These are phyloP conservation scores for Talaromyces nanjingensis DNA, from an alignment of 495 filamentous ascomycete genomes.

Conservation along the genomic window DNA sequence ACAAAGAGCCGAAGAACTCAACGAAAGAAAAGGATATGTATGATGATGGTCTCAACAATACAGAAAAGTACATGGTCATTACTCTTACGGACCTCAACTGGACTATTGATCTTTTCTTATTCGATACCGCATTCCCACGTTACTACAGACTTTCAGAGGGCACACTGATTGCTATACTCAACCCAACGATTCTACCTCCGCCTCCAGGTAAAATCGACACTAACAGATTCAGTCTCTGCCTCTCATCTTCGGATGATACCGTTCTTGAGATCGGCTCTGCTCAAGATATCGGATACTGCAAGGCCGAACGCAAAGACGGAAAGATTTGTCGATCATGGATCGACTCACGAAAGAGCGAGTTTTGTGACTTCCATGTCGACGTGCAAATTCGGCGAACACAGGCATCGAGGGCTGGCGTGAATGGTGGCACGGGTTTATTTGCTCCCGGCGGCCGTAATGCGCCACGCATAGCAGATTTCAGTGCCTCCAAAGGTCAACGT, in stretches of 20 bases:
- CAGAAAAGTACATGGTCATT: conserved; percentile 84
- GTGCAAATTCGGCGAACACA: conserved; percentile 65
- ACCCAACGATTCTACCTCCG: conserved; percentile 85
- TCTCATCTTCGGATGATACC: conserved; percentile 78
- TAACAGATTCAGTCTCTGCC: conserved; percentile 72
- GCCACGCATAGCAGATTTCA: conserved; percentile 40
- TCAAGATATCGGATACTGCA: conserved; percentile 85
- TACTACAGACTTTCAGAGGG: conserved; percentile 88
- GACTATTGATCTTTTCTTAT: conserved; percentile 88
- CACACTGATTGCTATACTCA: conserved; percentile 87
- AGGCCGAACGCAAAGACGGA: conserved; percentile 75
- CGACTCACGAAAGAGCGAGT: conserved; percentile 77
- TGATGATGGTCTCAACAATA: conserved; percentile 49
- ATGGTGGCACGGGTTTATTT: conserved; percentile 45
- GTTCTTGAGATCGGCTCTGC: conserved; percentile 83
- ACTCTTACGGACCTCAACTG: conserved; percentile 81
- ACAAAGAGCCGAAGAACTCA: conserved; percentile 48
- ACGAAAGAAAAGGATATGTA: conserved; percentile 38
- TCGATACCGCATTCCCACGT: conserved; percentile 79
- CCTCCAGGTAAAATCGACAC: conserved; percentile 62
- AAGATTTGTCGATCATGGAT: conserved; percentile 77
- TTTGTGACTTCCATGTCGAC: conserved; percentile 90
- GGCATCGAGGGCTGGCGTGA: conserved; percentile 71
- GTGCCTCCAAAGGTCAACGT: conserved; percentile 24
- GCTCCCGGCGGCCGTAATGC: conserved; percentile 40